Evolutionary conservation across 2,329 filamentous ascomycete species (phyloP).

Genomic region (Seiridium unicorne): DNA sequence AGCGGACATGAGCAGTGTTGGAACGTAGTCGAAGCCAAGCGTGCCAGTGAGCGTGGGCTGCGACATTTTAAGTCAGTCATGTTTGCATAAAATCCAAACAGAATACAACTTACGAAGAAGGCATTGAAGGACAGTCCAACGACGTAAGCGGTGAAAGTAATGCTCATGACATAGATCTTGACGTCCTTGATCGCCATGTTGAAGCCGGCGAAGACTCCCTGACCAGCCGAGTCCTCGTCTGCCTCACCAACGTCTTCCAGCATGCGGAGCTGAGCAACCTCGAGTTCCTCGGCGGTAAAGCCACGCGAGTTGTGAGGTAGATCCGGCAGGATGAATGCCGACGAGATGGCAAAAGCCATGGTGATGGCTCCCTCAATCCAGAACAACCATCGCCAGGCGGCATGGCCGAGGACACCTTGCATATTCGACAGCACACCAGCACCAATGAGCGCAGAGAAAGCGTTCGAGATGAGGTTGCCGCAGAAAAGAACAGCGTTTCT

Average conservation of each 20-base stretch:
- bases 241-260: conserved; percentile 57
- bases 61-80: neutral
- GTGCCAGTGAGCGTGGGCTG: conserved; percentile 51
- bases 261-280: conserved; percentile 54
- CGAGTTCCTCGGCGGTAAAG: conserved; percentile 57
- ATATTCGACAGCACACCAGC: conserved; percentile 59
- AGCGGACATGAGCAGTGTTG: conserved; percentile 54
- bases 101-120: conserved; percentile 44
- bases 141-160: conserved; percentile 61
- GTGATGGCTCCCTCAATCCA: conserved; percentile 52
- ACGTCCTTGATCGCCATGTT: conserved; percentile 58
- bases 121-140: conserved; percentile 58
- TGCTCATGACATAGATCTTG: conserved; percentile 64
- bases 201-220: conserved; percentile 51
- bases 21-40: conserved; percentile 49
- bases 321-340: conserved; percentile 51
- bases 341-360: conserved; percentile 44
- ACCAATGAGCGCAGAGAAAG: conserved; percentile 58
- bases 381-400: conserved; percentile 58
- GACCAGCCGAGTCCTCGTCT: conserved; percentile 48
- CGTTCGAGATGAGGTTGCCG: conserved; percentile 58
- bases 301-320: conserved; percentile 55
- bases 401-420: conserved; percentile 51
- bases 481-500: conserved; percentile 59
- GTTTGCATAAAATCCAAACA: neutral